Base-by-base conservation (phyloP, 139 green algal species). In the Chlamydomonas applanata region DNA sequence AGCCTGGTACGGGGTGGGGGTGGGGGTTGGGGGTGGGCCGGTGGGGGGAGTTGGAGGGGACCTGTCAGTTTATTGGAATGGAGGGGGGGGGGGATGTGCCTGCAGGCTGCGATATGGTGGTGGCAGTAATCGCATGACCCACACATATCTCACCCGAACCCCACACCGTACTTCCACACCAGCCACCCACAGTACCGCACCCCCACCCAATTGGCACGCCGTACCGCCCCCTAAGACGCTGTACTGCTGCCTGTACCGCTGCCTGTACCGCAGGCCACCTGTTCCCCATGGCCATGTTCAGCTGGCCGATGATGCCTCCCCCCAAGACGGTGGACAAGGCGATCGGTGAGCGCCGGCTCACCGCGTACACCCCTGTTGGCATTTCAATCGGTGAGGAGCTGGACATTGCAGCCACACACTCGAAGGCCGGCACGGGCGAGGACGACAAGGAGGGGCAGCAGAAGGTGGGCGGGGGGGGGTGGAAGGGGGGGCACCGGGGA, bases 221-320 rank as follows among this genome's bases (percentile, higher is more conserved):
- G n/a, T n/a, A n/a, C n/a, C n/a, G n/a, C n/a, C n/a, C n/a, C n/a
- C n/a, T n/a, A n/a, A n/a, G n/a, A n/a, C n/a, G n/a, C n/a, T n/a
- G n/a, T n/a, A n/a, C n/a, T n/a, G n/a, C n/a, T n/a, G n/a, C n/a
- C n/a, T n/a, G n/a, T n/a, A n/a, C 61, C 19, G 14, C 40, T 49
- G 40, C 40, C 40, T 11, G 11, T 92, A 82, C 80, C 61, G 79
- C 86, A 1, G 90, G 86, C 2, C 94, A 98, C 86, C 60, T 98
- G 20, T 94, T 94, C 75, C 94, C 96, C 45, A 91, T 99, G 79
- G 88, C 96, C 71, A 98, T 99, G 93, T 91, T 87, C 71, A 89
- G 74, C 17, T 92, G 87, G 64, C 86, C 87, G 49, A 87, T 99
- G 68, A 99, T 99, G 96, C 96, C 96, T 0, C 96, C 96, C 9